Evolutionary conservation across 2,329 filamentous ascomycete genomes (phyloP), one percentile per base, ranked within the genome.

Genomic region (Blastomyces percursus): DNA sequence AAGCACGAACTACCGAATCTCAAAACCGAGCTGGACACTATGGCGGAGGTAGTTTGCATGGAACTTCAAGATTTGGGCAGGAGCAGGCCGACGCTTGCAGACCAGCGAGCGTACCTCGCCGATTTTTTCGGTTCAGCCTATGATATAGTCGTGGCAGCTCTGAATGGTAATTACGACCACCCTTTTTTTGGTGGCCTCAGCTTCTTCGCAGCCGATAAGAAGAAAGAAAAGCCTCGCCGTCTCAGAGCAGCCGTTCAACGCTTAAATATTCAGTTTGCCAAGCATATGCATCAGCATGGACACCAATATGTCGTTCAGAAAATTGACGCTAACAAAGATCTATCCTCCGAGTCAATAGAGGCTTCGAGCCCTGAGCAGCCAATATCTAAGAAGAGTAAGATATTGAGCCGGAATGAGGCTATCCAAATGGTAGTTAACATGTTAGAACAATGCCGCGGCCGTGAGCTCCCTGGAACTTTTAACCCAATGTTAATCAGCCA

Each of bases 201-300:
- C 16, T 11, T 54, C 27, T 3, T 32, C 32, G 48, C 7, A 24
- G 9, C 44, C 19, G n/a, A 54, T 24, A 19, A 61, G 19, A 16
- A 54, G 19, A 4, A 54, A 32, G 50, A 54, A 40, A 38, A 35
- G 8, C 11, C 30, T 24, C 56, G 56, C 12, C 56, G 55, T 14
- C 61, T 62, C n/a, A 60, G 61, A 21, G 61, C 61, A 19, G 56
- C 56, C 14, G 24, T 62, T 2, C 61, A 62, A 48, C 42, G 55
- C 30, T 46, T 62, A 5, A 62, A 62, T 51, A 59, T 60, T 9
- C n/a, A 19, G 30, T 62, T 62, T 61, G 58, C 62, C 27, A 30
- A 61, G 38, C 7, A 14, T 19, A 57, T 61, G 24, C 40, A 52
- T 51, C 48, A 30, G 24, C 24, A 19, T 21, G 57, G 62, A 1